Evolutionary conservation across 345 rosid genomes (phyloP).

Genomic region (Brassica incana): DNA sequence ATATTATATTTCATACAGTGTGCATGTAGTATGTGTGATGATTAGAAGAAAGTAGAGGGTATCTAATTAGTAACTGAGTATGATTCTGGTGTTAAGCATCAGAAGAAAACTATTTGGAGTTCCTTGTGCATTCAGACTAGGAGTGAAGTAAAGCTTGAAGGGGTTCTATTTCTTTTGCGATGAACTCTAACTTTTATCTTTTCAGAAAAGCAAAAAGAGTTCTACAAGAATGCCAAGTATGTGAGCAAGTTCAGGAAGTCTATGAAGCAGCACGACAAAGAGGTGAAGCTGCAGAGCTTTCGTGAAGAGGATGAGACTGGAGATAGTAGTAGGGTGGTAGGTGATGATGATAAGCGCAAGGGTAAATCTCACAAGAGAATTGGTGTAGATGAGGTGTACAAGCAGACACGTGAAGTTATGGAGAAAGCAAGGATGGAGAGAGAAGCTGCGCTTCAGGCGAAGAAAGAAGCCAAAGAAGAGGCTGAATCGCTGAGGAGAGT

Average conservation of each 20-base stretch:
- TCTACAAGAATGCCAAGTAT: conserved; percentile 77
- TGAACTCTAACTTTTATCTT: background rate
- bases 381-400: conserved; percentile 41
- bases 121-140: conserved; percentile 2
- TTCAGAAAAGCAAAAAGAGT: conserved; percentile 71
- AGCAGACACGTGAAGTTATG: conserved; percentile 62
- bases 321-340: conserved; percentile 21
- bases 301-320: background rate
- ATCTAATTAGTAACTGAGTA: too few species aligned
- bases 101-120: background rate
- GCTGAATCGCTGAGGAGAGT: too few species aligned
- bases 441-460: conserved; percentile 58
- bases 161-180: background rate
- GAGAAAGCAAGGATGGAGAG: conserved; percentile 64
- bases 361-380: conserved; percentile 33
- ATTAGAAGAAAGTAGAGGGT: background rate
- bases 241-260: conserved; percentile 56
- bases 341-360: conserved; percentile 33
- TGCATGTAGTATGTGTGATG: background rate
- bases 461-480: conserved; percentile 58
- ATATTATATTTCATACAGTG: background rate
- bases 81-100: too few species aligned
- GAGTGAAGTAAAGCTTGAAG: background rate
- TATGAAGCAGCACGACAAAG: too few species aligned
- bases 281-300: conserved; percentile 44